Percentiles rank a stretch among this genome's conserved stretches.
These are phyloP conservation scores for Aspergillus hortae DNA, from an alignment of 2,329 filamentous ascomycete genomes.

Conservation along the genomic window DNA sequence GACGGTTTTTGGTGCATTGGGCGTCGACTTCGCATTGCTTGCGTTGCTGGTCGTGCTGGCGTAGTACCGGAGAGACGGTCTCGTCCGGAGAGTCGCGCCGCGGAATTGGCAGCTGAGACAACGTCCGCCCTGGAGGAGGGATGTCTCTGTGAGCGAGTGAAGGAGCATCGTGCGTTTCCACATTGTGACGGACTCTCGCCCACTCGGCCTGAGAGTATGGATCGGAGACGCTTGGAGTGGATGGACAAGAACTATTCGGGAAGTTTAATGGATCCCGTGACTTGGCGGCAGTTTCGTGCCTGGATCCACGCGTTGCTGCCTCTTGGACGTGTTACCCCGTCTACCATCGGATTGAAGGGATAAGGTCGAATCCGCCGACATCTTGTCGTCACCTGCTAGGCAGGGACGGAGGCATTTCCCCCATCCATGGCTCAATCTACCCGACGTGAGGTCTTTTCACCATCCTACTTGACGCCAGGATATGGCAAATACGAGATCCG, in stretches of 20 bases:
- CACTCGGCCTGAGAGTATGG: background rate
- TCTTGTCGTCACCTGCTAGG: conserved; percentile 6
- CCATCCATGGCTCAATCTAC: conserved; percentile 15
- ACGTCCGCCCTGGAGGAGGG: conserved; percentile 24
- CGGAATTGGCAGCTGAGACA: conserved; percentile 37
- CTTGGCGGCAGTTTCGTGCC: conserved; percentile 31
- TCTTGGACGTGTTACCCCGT: conserved; percentile 1
- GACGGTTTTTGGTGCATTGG: conserved; percentile 3
- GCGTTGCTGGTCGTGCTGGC: conserved; percentile 19
- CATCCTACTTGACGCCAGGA: conserved; percentile 4
- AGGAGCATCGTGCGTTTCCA: conserved; percentile 25
- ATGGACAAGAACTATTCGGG: conserved; percentile 3
- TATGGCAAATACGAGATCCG: conserved; percentile 17
- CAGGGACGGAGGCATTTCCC: conserved; percentile 5
- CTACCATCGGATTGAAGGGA: background rate
- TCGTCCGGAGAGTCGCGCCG: conserved; percentile 19
- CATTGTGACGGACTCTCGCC: conserved; percentile 20
- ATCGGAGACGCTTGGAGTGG: background rate
- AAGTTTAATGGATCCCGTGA: conserved; percentile 31
- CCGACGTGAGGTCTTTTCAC: conserved; percentile 12
- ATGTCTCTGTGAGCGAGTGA: conserved; percentile 18
- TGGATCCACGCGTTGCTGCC: conserved; percentile 17
- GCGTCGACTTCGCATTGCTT: conserved; percentile 2
- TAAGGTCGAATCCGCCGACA: background rate
- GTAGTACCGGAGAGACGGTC: conserved; percentile 26